Conservation (phyloP, 179 eudicot genomes). For the Spergularia azorica region DNA sequence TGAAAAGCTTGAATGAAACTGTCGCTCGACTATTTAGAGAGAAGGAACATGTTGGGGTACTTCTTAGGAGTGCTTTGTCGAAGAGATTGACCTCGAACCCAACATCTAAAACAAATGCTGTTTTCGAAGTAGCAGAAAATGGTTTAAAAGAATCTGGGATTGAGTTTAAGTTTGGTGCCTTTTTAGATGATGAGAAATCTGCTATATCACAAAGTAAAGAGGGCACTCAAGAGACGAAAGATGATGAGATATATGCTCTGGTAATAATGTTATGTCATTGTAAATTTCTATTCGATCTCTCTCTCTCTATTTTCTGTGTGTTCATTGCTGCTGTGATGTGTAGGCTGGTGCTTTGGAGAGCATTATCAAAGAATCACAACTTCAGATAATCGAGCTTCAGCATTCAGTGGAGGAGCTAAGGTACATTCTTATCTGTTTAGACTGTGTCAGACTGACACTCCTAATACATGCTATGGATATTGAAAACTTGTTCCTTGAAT, state of each 20-base stretch:
- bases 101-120: conserved; percentile 65
- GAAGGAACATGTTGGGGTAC: conserved; percentile 87
- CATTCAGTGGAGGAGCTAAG: conserved; percentile 86
- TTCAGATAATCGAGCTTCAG: conserved; percentile 89
- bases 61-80: conserved; percentile 87
- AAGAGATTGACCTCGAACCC: conserved; percentile 58
- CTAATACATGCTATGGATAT: conserved; percentile 8
- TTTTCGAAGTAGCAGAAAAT: conserved; percentile 86
- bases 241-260: conserved; percentile 88
- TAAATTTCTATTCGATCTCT: not conserved
- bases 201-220: conserved; percentile 33
- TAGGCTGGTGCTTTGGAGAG: conserved; percentile 98
- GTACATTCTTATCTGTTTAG: conserved; percentile 37
- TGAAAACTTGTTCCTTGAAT: not conserved
- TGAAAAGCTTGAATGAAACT: conserved; percentile 72
- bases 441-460: not conserved
- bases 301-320: not conserved
- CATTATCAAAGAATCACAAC: conserved; percentile 88
- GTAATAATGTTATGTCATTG: conserved; percentile 35
- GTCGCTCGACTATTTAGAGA: conserved; percentile 73
- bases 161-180: conserved; percentile 61
- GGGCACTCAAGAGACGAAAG: conserved; percentile 52
- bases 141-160: conserved; percentile 86
- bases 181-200: conserved; percentile 40
- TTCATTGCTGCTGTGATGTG: conserved; percentile 23